Conservation (phyloP, 768 basidiomycete species). For the Naganishia onofrii region DNA sequence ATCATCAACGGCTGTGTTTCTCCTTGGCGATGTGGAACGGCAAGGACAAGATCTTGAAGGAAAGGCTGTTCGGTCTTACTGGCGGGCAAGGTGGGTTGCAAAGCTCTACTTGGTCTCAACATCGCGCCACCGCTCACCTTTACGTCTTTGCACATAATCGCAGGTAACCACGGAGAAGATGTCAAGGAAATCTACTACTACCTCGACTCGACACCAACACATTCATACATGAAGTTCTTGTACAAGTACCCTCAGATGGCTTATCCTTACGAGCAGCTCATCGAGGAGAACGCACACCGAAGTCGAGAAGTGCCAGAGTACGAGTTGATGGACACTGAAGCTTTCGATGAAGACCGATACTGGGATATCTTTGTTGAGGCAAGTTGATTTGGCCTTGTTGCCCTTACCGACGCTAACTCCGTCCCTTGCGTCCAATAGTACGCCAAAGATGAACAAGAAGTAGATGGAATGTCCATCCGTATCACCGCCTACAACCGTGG, state of each 20-base stretch:
- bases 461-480: slow-evolving; percentile 82
- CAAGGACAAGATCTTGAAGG: slow-evolving; percentile 89
- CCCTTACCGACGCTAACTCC: slow-evolving; percentile 28
- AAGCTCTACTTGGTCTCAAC: too few species aligned
- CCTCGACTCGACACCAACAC: slow-evolving; percentile 95
- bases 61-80: slow-evolving; percentile 91
- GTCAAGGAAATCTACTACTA: slow-evolving; percentile 99
- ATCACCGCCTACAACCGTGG: slow-evolving; percentile 97
- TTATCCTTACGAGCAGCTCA: slow-evolving; percentile 91
- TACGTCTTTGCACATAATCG: not conserved
- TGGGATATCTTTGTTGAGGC: slow-evolving; percentile 99
- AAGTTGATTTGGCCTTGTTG: slow-evolving; percentile 41
- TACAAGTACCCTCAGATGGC: slow-evolving; percentile 96
- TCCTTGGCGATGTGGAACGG: slow-evolving; percentile 92
- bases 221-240: slow-evolving; percentile 99
- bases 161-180: slow-evolving; percentile 97
- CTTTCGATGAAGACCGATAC: slow-evolving; percentile 86
- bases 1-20: slow-evolving; percentile 90
- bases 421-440: slow-evolving; percentile 63
- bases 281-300: slow-evolving; percentile 76
- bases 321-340: slow-evolving; percentile 88
- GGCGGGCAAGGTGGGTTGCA: slow-evolving; percentile 70
- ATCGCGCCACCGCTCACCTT: slow-evolving; percentile 21
- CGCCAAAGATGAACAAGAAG: slow-evolving; percentile 91
- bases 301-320: slow-evolving; percentile 83